Conservation (phyloP, 2,329 filamentous ascomycete species). For the Ceratocystis huliohia region DNA sequence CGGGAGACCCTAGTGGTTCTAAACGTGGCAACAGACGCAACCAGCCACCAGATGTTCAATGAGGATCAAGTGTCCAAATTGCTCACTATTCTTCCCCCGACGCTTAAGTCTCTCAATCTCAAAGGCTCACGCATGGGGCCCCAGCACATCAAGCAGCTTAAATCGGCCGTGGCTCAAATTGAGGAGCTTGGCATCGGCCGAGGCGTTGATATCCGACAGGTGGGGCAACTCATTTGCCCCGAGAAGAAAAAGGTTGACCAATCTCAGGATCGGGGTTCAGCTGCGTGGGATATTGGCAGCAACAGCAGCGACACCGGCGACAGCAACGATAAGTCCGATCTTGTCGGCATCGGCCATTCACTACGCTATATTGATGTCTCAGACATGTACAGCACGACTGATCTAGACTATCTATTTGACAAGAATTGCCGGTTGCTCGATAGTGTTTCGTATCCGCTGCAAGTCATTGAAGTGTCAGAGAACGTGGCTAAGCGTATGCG, state of each 20-base stretch:
- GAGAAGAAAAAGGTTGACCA: conserved; percentile 54
- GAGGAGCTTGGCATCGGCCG: conserved; percentile 66
- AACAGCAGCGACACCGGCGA: conserved; percentile 32
- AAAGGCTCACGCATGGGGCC: conserved; percentile 59
- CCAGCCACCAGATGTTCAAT: conserved; percentile 58
- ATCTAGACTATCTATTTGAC: conserved; percentile 41
- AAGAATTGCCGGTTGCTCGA: conserved; percentile 45
- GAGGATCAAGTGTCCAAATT: conserved; percentile 52
- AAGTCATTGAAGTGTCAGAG: conserved; percentile 63
- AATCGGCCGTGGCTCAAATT: conserved; percentile 7
- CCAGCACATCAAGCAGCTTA: conserved; percentile 50
- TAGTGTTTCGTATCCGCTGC: conserved; percentile 50
- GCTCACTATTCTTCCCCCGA: conserved; percentile 51
- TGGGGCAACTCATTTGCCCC: conserved; percentile 51
- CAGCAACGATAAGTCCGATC: conserved; percentile 28
- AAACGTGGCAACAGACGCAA: conserved; percentile 59
- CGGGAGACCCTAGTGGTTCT: conserved; percentile 53
- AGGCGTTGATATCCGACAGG: conserved; percentile 50
- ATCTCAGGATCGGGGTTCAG: conserved; percentile 56
- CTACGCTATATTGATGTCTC: conserved; percentile 68
- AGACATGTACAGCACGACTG: conserved; percentile 33
- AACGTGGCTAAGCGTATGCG: conserved; percentile 53
- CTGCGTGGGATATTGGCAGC: background rate
- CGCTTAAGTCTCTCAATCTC: conserved; percentile 60
- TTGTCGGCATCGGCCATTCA: conserved; percentile 34